Conservation (phyloP, 805 yeast species). For the Metschnikowia orientalis region DNA sequence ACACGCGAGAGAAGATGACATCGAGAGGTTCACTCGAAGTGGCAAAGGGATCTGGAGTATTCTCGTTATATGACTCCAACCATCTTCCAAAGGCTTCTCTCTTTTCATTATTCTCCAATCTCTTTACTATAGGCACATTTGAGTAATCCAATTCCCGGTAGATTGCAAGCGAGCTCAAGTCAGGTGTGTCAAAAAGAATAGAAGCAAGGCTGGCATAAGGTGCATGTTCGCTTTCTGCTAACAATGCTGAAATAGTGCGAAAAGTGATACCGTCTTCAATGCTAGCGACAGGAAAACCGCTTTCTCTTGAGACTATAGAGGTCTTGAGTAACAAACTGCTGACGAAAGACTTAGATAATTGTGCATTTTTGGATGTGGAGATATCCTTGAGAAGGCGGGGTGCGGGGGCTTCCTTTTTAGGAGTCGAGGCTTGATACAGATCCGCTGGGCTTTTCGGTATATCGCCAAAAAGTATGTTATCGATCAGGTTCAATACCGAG, state of each 20-base stretch:
- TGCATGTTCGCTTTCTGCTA: slow-evolving; percentile 20
- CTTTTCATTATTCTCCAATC: slow-evolving; percentile 25
- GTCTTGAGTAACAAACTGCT: slow-evolving; percentile 16
- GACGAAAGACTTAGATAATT: slow-evolving; percentile 2
- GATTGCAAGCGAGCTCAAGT: slow-evolving; percentile 1
- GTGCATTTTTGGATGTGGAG: slow-evolving; percentile 12
- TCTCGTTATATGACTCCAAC: slow-evolving; percentile 46
- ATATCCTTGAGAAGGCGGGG: slow-evolving; percentile 4
- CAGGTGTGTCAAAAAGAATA: slow-evolving; percentile 45
- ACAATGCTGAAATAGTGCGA: slow-evolving; percentile 15
- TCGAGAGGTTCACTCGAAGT: slow-evolving; percentile 24
- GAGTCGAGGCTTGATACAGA: slow-evolving; percentile 22
- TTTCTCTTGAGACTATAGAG: slow-evolving; percentile 19
- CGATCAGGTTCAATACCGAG: slow-evolving; percentile 37
- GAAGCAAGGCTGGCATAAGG: slow-evolving; percentile 55
- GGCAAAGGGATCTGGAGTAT: slow-evolving; percentile 31
- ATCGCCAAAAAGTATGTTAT: slow-evolving; percentile 45
- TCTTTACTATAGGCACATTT: slow-evolving; percentile 13
- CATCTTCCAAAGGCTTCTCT: slow-evolving; percentile 50
- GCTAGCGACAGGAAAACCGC: slow-evolving; percentile 25
- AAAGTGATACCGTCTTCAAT: slow-evolving; percentile 16
- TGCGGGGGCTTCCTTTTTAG: slow-evolving; percentile 16
- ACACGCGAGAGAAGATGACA: slow-evolving; percentile 44
- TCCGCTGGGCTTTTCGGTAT: slow-evolving; percentile 27
- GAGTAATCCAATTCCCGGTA: slow-evolving; percentile 12